These are phyloP conservation scores for Verbascum thapsus DNA, from an alignment of 257 asterid species.

Conservation along the genomic window DNA sequence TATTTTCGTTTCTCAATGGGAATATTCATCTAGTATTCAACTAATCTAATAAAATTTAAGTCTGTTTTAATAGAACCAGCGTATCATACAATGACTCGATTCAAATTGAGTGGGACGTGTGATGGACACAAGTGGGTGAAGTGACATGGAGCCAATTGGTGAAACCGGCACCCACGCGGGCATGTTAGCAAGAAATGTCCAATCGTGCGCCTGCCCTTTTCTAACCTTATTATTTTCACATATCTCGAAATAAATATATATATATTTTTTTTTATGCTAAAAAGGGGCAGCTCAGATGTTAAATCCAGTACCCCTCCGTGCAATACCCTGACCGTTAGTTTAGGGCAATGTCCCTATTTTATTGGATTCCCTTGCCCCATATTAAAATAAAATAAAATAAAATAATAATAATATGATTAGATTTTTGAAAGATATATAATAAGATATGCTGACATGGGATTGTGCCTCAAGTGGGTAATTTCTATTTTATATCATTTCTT, in stretches of 20 bases:
- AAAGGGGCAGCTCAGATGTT: constrained; percentile 47
- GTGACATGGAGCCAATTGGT: constrained; percentile 48
- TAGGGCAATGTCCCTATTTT: constrained; percentile 44
- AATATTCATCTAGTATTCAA: no score
- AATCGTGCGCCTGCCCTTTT: constrained; percentile 43
- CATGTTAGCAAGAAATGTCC: constrained; percentile 32
- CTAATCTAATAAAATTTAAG: no score
- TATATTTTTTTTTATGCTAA: constrained; percentile 34
- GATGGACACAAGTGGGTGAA: constrained; percentile 46
- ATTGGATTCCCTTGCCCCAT: constrained; percentile 30
- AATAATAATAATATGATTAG: no score
- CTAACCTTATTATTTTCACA: constrained; percentile 34
- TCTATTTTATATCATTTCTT: constrained; percentile 63
- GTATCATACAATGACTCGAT: no score
- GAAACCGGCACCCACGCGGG: constrained; percentile 60
- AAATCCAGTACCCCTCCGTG: constrained; percentile 52
- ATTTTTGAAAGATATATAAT: constrained; percentile 49
- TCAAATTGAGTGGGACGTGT: constrained; percentile 31
- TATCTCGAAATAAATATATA: background rate
- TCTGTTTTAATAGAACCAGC: no score
- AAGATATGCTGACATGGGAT: constrained; percentile 60
- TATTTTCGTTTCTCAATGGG: no score
- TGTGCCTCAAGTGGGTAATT: constrained; percentile 63
- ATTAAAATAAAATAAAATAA: no score
- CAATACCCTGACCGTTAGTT: constrained; percentile 52